Evolutionary conservation across 139 green algal genomes (phyloP), one percentile per base, ranked within the genome.

Genomic region (Zygnema circumcarinatum): DNA sequence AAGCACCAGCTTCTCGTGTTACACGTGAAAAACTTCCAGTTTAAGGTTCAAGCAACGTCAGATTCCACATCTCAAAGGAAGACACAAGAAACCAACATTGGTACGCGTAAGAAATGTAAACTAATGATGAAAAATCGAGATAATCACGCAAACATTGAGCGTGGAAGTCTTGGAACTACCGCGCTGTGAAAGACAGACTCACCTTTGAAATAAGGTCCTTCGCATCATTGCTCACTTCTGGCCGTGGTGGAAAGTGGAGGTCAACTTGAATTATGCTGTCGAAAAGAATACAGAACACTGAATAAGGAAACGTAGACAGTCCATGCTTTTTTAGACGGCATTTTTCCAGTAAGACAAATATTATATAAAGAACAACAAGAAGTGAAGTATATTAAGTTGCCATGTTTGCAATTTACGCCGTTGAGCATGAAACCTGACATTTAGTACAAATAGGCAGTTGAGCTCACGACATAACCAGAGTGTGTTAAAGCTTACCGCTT

Each of bases 201-300:
- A 88, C 83, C 72, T 92, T 92, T 41, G 72, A 68, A 69, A 98
- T 97, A 38, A 99, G 94, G 88, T 98, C 94, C 90, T 95, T 95
- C 54, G 95, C 96, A 16, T 88, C 93, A 2, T 92, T 88, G 29
- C 84, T 93, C 36, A 97, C 87, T 1, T 69, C 56, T 0, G 92
- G 90, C 1, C 83, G 36, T n/a, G 83, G 74, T 1, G 96, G 96
- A 79, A 97, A 99, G 40, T 90, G 91, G 0, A 98, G 90, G 93
- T 98, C 95, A 62, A 98, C 96, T 0, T 89, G 86, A n/a, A 97
- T 88, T 73, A 99, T 99, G 11, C 86, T 80, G 84, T 67, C 2
- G 16, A 20, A 7, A 21, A 11, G 40, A 35, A 47, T 78, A 35
- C 69, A 78, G 25, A 20, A 11, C 69, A 20, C 7, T 35, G 20